Base-by-base conservation (phyloP, 768 basidiomycete genomes). In the Kwoniella bestiolae region DNA sequence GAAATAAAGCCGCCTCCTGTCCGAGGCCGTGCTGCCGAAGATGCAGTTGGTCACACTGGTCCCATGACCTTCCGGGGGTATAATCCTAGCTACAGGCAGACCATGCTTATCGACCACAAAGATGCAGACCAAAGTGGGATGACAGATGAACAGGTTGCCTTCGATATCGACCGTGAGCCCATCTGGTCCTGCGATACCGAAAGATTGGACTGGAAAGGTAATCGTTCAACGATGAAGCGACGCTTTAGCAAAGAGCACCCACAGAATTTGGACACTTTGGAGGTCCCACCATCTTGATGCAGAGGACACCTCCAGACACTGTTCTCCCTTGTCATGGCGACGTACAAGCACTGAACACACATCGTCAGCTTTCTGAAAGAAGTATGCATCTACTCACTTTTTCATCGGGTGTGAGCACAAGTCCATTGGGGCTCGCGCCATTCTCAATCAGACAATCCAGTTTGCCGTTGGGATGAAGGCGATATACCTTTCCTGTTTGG, bases 301-400 rank as follows among this genome's bases (percentile, higher is more conserved):
- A 70, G 47, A 5, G 69, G 69, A 34, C 60, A 66, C 34, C 69
- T 5, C 66, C 69, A 70, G 12, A 70, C 69, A 21, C 52, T 61
- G 52, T 70, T 70, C 8, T 70, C 69, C 35, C 69, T 32, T 4
- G 69, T 70, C 69, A 70, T 70, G 11, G 69, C 69, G 18, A 70
- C 69, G 55, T 67, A 70, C 11, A 70, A 49, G 12, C 60, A 31
- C 56, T 61, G 52, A 25, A 18, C 38, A 8, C 12, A 16, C 11
- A 49, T n/a, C n/a, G 26, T 21, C 16, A 26, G n/a, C 11, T 29
- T 16, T 41, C 38, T 14, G 3, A 14, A 7, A 14, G 12, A 7
- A 28, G 9, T 18, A 26, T 21, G 25, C 21, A 56, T 9, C n/a
- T 14, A 7, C 51, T 60, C 58, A 66, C 59, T 49, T 62, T 65